Percentiles rank a stretch among this genome's conserved stretches.
These are phyloP conservation scores for Tillandsia fasciculata DNA, from an alignment of 176 grass and related monocot genomes.

Conservation along the genomic window DNA sequence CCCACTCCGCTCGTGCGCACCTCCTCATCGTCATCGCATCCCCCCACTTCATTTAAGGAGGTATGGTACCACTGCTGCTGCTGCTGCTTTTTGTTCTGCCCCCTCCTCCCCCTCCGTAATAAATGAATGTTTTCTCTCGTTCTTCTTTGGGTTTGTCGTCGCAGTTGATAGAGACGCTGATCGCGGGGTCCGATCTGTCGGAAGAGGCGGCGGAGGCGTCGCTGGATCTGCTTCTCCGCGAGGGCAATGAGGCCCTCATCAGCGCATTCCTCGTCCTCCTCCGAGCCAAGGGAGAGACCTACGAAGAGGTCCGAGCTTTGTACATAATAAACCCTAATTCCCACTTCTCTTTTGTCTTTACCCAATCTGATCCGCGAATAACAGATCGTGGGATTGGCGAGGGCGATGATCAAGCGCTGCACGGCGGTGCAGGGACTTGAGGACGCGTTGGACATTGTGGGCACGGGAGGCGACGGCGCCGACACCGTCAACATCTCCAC, in stretches of 20 bases:
- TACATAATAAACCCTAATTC: background rate
- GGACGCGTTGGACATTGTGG: conserved; percentile 75
- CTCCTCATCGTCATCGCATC: no score
- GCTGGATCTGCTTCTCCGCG: conserved; percentile 52
- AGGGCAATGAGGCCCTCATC: conserved; percentile 65
- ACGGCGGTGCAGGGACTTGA: conserved; percentile 49
- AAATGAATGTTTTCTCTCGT: no score
- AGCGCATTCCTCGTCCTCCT: conserved; percentile 92
- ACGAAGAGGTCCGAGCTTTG: conserved; percentile 47
- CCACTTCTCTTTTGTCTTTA: background rate
- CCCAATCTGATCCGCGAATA: background rate
- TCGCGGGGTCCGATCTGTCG: conserved; percentile 58
- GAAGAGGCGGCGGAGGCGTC: conserved; percentile 72
- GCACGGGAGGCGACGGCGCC: conserved; percentile 79
- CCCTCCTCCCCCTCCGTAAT: no score
- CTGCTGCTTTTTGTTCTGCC: no score
- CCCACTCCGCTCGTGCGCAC: no score
- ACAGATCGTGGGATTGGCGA: conserved; percentile 84
- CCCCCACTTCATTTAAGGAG: no score
- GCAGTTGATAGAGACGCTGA: conserved; percentile 71
- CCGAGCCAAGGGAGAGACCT: conserved; percentile 91
- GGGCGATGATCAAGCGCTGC: conserved; percentile 66
- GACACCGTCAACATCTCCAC: conserved; percentile 99
- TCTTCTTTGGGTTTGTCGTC: no score
- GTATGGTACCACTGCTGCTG: no score